phyloP scores from a whole-genome alignment of 345 rosid species.

The Cardamine chenopodiifolia region DNA sequence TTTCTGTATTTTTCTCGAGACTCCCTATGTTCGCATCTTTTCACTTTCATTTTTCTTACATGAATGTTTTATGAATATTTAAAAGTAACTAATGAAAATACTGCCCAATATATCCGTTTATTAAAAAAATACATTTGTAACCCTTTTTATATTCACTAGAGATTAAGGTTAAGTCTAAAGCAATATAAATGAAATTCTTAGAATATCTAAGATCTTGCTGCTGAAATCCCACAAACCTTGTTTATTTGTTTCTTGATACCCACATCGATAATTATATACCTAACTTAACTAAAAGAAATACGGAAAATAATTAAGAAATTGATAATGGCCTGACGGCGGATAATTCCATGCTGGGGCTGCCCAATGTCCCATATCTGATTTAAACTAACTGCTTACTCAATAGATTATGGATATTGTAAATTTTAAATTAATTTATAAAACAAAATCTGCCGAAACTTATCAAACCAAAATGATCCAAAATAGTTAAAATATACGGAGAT shows the following conservation, averaged over 20 bases:
- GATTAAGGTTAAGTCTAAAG: not conserved
- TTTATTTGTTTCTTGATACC: not conserved
- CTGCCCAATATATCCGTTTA: not conserved
- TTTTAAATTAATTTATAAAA: slow-evolving; percentile 3
- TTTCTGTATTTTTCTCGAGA: slow-evolving; percentile 39
- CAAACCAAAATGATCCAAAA: slow-evolving; percentile 7
- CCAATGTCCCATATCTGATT: slow-evolving; percentile 10
- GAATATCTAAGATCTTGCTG: not conserved
- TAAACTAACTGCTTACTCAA: slow-evolving; percentile 9
- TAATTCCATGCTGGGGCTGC: slow-evolving; percentile 29
- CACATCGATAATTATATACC: slow-evolving; percentile 15
- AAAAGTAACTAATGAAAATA: too few relatives aligned
- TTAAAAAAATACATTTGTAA: not conserved
- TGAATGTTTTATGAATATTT: not conserved
- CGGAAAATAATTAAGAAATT: slow-evolving; percentile 20
- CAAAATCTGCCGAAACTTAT: slow-evolving; percentile 8
- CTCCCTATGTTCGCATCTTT: slow-evolving; percentile 28
- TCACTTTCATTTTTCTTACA: not conserved
- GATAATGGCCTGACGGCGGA: slow-evolving; percentile 44
- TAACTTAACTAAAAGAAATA: slow-evolving; percentile 29
- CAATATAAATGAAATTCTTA: not conserved
- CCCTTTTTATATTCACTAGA: not conserved
- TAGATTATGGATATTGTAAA: not conserved
- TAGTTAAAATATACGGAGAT: slow-evolving; percentile 19
- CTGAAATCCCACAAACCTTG: slow-evolving; percentile 21